Evolutionary conservation across 306 rosid genomes (phyloP).

Genomic region (Corylus heterophylla): DNA sequence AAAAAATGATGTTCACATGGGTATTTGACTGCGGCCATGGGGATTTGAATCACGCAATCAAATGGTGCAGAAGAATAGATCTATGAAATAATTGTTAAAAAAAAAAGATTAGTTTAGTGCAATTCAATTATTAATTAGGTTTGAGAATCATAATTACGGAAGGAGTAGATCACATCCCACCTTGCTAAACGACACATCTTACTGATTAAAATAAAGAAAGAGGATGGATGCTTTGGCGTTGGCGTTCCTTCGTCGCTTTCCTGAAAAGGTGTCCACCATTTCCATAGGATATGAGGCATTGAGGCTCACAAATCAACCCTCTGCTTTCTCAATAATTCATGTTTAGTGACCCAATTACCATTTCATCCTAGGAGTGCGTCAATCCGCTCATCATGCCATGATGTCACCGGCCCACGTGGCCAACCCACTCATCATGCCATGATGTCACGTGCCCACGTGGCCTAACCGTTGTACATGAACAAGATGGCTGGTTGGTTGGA

Average conservation of each 20-base stretch:
- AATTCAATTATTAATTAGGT: neutral
- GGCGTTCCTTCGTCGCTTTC: neutral
- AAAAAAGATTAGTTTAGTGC: neutral
- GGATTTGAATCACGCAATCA: neutral
- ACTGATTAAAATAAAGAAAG: neutral
- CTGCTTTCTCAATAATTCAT: too few relatives aligned
- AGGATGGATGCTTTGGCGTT: too few relatives aligned
- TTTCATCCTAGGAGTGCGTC: neutral
- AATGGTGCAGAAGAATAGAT: neutral
- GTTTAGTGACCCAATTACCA: neutral
- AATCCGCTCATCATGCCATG: neutral
- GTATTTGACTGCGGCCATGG: slow-evolving; percentile 1
- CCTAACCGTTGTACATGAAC: neutral
- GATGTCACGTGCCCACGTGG: neutral
- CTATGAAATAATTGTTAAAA: neutral
- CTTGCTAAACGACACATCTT: neutral
- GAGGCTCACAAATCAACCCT: too few relatives aligned
- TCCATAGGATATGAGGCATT: too few relatives aligned
- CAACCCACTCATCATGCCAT: neutral
- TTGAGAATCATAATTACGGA: neutral
- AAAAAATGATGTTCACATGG: neutral
- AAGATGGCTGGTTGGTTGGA: neutral
- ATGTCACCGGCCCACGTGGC: neutral
- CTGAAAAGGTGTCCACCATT: neutral
- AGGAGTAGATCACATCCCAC: neutral